phyloP scores from a whole-genome alignment of 2,329 filamentous ascomycete genomes.

The Phyllosticta citrichinensis region DNA sequence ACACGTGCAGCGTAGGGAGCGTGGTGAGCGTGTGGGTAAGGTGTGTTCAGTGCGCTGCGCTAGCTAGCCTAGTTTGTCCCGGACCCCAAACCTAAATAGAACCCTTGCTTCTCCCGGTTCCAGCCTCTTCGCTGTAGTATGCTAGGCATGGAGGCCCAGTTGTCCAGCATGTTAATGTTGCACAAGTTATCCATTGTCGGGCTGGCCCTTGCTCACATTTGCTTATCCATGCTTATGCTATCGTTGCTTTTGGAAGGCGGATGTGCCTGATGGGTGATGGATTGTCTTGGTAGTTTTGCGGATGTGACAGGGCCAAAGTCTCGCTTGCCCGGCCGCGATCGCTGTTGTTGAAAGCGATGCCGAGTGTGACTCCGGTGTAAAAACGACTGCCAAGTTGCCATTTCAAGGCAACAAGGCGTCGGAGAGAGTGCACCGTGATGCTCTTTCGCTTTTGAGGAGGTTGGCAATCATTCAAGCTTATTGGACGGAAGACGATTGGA shows the following conservation, averaged over 20 bases:
- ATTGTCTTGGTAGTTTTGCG: neutral
- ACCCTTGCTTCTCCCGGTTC: neutral
- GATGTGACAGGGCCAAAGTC: neutral
- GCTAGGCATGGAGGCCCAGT: neutral
- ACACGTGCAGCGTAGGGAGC: neutral
- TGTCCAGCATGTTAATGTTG: neutral
- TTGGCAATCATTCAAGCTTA: neutral
- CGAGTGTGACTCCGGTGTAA: neutral
- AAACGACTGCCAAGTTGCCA: neutral
- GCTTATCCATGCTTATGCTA: neutral
- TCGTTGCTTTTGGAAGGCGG: neutral
- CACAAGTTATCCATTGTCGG: neutral
- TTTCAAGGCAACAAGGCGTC: neutral
- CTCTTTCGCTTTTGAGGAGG: neutral
- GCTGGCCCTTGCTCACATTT: neutral
- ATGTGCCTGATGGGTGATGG: neutral
- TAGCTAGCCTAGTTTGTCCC: neutral
- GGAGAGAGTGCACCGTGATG: neutral
- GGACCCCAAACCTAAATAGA: neutral
- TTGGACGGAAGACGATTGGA: neutral
- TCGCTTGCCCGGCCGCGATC: neutral
- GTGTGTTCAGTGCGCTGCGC: neutral
- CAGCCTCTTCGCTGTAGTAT: neutral
- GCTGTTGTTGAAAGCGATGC: neutral
- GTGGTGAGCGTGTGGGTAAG: neutral